phyloP scores from a whole-genome alignment of 2,329 filamentous ascomycete genomes.

The Diaporthe sp. region DNA sequence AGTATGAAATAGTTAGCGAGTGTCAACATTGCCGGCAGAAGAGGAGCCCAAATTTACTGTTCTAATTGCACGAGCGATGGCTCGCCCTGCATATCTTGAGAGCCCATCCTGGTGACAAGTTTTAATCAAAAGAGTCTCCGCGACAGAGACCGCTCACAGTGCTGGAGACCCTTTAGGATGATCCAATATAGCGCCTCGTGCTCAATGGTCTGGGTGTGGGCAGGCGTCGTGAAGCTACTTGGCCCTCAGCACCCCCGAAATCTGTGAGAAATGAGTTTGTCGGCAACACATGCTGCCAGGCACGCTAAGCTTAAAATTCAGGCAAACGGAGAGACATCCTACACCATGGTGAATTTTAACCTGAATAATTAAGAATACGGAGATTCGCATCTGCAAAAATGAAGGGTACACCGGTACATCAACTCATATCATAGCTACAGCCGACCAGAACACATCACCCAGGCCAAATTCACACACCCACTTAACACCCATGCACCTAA shows the following conservation, averaged over 20 bases:
- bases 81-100: background rate
- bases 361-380: background rate
- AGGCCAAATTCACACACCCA: no score
- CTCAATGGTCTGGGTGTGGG: background rate
- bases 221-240: background rate
- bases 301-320: background rate
- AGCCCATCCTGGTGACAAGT: background rate
- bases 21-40: background rate
- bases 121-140: background rate
- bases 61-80: conserved; percentile 2
- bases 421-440: no score
- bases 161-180: background rate
- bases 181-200: background rate
- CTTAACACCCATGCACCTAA: no score
- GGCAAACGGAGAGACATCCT: background rate
- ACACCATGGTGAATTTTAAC: background rate
- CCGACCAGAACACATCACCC: no score
- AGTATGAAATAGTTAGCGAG: background rate
- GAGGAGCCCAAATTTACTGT: conserved; percentile 9
- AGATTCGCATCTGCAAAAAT: no score
- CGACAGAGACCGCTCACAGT: background rate
- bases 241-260: background rate
- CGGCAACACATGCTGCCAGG: background rate
- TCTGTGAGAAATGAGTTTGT: background rate
- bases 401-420: no score